Percentiles rank a stretch among this genome's conserved stretches.
Conservation (phyloP, 306 rosid genomes). For the Malus sylvestris region DNA sequence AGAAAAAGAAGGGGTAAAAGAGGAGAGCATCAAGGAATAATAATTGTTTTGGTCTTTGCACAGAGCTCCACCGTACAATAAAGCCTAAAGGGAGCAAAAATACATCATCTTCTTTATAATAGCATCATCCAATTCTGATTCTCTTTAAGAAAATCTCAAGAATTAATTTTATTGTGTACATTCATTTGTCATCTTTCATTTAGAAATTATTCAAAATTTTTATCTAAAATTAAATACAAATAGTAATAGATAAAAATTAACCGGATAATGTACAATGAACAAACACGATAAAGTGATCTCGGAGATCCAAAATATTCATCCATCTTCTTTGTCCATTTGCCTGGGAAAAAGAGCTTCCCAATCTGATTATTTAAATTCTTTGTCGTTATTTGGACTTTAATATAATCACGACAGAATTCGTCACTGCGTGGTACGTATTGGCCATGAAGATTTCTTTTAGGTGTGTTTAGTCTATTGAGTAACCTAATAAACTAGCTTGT, state of each 20-base stretch:
- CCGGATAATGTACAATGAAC: accelerated
- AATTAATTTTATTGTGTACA: no score
- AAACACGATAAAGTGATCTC: no score
- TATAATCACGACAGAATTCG: conserved; percentile 15
- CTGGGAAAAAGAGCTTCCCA: conserved; percentile 14
- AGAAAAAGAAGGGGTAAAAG: conserved; percentile 19
- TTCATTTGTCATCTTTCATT: no score
- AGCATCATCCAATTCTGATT: no score
- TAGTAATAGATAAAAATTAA: no score
- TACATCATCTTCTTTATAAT: no score
- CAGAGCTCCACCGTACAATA: conserved; percentile 38
- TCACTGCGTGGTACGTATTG: not conserved
- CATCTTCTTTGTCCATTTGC: no score
- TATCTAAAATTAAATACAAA: no score
- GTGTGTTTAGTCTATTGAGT: not conserved
- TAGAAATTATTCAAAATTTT: no score
- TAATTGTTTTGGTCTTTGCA: conserved; percentile 30
- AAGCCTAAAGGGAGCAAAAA: conserved; percentile 10
- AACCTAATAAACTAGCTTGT: not conserved
- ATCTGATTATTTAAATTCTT: conserved; percentile 26
- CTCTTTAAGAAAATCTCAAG: no score
- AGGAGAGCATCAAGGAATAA: conserved; percentile 60
- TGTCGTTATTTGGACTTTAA: conserved; percentile 3
- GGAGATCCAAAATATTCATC: no score
- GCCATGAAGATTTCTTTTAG: conserved; percentile 1